Base-by-base conservation (phyloP, 306 rosid genomes). In the Prunus mira region DNA sequence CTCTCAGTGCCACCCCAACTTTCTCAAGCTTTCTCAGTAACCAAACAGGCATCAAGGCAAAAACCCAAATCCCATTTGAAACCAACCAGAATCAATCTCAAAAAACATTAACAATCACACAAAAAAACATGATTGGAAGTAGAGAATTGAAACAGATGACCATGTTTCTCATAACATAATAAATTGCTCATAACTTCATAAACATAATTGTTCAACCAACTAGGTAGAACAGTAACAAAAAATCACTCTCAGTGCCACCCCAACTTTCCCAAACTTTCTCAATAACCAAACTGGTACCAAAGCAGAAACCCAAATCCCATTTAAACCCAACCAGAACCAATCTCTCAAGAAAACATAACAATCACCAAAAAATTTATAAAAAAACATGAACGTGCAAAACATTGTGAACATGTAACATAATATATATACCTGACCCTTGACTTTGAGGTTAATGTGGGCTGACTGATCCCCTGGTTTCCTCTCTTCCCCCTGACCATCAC, bases 391-490 rank as follows among this genome's bases (percentile, higher is more conserved):
- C 9, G 9, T 7, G 9, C 9, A 1, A 38, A 6, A 38, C 43
- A 38, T 38, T 38, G 43, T 38, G 43, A 38, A 38, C 43, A 38
- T 38, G 2, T 6, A 6, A 38, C 9, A 38, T 38, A 38, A 34
- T 20, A 56, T 50, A 56, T 50, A 5, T 18, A 92, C 97, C 97
- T 92, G 96, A 2, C 96, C 93, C 85, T 92, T 92, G 65, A 90
- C 96, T 85, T 92, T 92, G 76, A 92, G 97, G 65, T 90, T 92
- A 78, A 92, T 92, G 82, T 90, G 97, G 11, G 83, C 89, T 1
- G 87, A 78, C 75, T 89, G 93, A 57, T 90, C 97, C 45, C 66
- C 56, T 0, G 93, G 93, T 78, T 92, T 92, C 91, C 81, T 92
- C 74, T 86, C 92, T 28, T 90, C 96, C 57, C 86, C 89, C 80